Evolutionary conservation across 768 basidiomycete species (phyloP), one percentile per base, ranked within the genome.

Genomic region (Amylocystis lapponica): DNA sequence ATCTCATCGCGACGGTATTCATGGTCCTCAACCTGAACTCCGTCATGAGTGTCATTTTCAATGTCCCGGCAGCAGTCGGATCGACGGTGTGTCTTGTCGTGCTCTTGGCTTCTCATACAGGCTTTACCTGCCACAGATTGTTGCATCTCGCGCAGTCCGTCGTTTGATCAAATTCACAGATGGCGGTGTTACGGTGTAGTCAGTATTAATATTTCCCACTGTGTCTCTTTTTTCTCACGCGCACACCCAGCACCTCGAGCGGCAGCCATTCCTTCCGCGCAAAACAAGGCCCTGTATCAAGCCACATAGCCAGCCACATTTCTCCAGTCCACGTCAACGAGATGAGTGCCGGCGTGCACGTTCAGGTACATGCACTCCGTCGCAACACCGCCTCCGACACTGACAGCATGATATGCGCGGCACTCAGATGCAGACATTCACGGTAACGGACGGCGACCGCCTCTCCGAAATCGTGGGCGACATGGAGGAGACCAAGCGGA

Each of bases 401-500:
- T 30, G 25, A 31, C 19, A 25, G 5, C 9, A n/a, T 31, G 14
- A 16, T 9, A 14, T 5, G 26, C 19, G 11, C 17, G 11, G 23
- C n/a, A n/a, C n/a, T n/a, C 48, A 85, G 81, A 85, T 85, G 83
- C 72, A 81, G 51, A 79, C 80, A 17, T 80, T 82, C 49, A 54
- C 59, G 11, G 46, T 52, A 19, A 52, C 41, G 36, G 50, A 52
- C 34, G 58, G 55, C 36, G 49, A 48, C n/a, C n/a, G n/a, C n/a
- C n/a, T n/a, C n/a, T n/a, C n/a, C n/a, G n/a, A n/a, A n/a, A n/a
- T n/a, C n/a, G n/a, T n/a, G n/a, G n/a, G n/a, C n/a, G n/a, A n/a
- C n/a, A n/a, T n/a, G n/a, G n/a, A n/a, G n/a, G n/a, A n/a, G n/a
- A n/a, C n/a, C n/a, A n/a, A n/a, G n/a, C n/a, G n/a, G n/a, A n/a